Evolutionary conservation across 2,329 filamentous ascomycete genomes (phyloP), one percentile per base, ranked within the genome.

Genomic region (Aspergillus sp.): DNA sequence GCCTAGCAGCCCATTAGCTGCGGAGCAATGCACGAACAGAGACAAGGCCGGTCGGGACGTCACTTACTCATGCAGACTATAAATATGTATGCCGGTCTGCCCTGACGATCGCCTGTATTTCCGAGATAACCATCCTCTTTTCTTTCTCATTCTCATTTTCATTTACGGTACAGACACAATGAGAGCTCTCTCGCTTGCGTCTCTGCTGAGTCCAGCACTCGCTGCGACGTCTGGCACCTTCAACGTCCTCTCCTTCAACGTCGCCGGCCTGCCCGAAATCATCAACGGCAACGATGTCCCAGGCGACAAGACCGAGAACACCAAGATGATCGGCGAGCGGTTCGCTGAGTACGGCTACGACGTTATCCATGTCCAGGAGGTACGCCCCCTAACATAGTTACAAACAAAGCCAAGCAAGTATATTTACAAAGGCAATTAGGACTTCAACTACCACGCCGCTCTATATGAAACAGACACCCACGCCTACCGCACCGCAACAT

Each of bases 401-500:
- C 20, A 20, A 20, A 20, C 4, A 20, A 20, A 20, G 20, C 4
- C 20, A 20, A 20, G 20, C 20, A 24, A 24, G 24, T 24, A 24
- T 24, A 4, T 24, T 24, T n/a, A 37, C 34, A 37, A 37, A 5
- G 4, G 9, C 33, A 37, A 56, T 30, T 37, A 79, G 77, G 85
- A 89, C 69, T 89, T 89, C 77, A 87, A 87, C 73, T 89, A 84
- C 71, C 86, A 89, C 64, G 82, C 83, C 8, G 78, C 80, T 56
- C 80, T 89, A 62, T 89, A 89, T 71, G 76, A 75, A 9, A 83
- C 82, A 13, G 83, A 69, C 46, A 50, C 61, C 20, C 66, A 69
- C 65, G 77, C 83, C 3, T 81, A 82, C 70, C 80, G 86, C 54
- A 89, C 86, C 1, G 70, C 84, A 0, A 89, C 86, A 2, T 86